These are phyloP conservation scores for Pythium phragmiticola DNA, from an alignment of 352 stramenopile genomes.

Conservation along the genomic window DNA sequence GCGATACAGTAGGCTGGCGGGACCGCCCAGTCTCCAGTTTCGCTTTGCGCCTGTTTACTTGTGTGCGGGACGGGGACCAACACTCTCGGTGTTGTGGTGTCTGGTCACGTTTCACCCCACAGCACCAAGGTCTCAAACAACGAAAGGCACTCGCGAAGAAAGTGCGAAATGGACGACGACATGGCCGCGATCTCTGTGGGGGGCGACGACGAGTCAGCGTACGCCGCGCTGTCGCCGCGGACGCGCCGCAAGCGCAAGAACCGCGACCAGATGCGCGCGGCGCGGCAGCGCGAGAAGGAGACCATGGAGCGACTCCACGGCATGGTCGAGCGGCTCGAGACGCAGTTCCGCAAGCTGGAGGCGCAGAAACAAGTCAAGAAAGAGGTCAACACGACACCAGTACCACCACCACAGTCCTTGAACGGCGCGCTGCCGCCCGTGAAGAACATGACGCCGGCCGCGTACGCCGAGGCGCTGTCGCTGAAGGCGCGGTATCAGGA, in stretches of 20 bases:
- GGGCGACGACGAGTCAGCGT: constrained; percentile 1
- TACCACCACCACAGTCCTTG: not conserved
- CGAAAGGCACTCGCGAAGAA: not conserved
- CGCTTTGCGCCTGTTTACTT: too few relatives aligned
- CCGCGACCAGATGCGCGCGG: constrained; percentile 52
- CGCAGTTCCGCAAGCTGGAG: constrained; percentile 30
- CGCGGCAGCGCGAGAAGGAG: constrained; percentile 46
- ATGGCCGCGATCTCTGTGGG: not conserved
- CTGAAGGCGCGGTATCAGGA: constrained; percentile 31
- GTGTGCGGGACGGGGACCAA: too few relatives aligned
- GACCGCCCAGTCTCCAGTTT: too few relatives aligned
- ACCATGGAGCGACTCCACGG: constrained; percentile 46
- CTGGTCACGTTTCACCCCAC: not conserved
- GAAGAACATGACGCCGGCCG: constrained; percentile 1
- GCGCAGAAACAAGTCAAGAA: constrained; percentile 5
- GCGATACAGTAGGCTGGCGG: too few relatives aligned
- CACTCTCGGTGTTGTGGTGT: not conserved
- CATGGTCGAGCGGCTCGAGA: constrained; percentile 47
- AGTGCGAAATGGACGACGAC: not conserved
- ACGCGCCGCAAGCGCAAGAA: constrained; percentile 51
- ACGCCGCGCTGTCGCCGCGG: constrained; percentile 37
- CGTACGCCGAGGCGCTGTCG: constrained; percentile 41
- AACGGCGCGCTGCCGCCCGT: not conserved
- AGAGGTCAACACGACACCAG: too few relatives aligned
- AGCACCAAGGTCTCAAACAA: not conserved